A percentile compares a stretch with the other conserved stretches of the same genome.
phyloP scores from a whole-genome alignment of 805 yeast species.

The Yarrowia alimentaria region DNA sequence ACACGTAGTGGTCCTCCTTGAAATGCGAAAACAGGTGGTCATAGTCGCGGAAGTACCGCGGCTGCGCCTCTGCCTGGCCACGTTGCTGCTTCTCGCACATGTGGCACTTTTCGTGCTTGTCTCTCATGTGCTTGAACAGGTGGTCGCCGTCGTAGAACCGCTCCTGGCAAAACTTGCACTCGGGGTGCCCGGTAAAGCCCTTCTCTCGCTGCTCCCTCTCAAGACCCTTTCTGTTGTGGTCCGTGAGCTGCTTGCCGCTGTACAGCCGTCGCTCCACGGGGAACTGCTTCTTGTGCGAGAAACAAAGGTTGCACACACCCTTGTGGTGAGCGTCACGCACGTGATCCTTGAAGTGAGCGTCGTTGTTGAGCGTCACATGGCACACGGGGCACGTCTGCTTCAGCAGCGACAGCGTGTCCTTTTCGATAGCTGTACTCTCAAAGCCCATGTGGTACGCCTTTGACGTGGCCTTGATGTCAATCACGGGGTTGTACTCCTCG shows the following conservation, averaged over 20 bases:
- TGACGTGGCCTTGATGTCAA: slow-evolving; percentile 45
- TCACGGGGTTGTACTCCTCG: slow-evolving; percentile 37
- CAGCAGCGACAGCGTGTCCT: slow-evolving; percentile 52
- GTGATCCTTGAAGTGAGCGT: slow-evolving; percentile 65
- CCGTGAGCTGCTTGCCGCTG: slow-evolving; percentile 58
- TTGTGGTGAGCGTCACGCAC: slow-evolving; percentile 66
- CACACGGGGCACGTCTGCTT: slow-evolving; percentile 56
- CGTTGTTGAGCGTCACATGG: slow-evolving; percentile 45
- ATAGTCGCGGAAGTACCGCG: slow-evolving; percentile 77
- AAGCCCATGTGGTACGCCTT: slow-evolving; percentile 52
- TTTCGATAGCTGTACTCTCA: slow-evolving; percentile 51
- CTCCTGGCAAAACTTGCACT: slow-evolving; percentile 75
- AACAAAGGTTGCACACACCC: slow-evolving; percentile 72
- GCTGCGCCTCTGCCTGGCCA: slow-evolving; percentile 48
- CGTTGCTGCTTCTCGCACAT: slow-evolving; percentile 65
- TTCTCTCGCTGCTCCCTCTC: slow-evolving; percentile 51
- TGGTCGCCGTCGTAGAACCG: slow-evolving; percentile 90
- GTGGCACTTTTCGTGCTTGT: slow-evolving; percentile 82
- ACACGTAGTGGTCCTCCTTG: slow-evolving; percentile 65
- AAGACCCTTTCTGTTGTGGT: slow-evolving; percentile 69
- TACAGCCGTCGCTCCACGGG: slow-evolving; percentile 65
- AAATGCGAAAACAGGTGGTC: slow-evolving; percentile 75
- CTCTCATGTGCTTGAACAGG: slow-evolving; percentile 74
- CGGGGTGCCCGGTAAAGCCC: slow-evolving; percentile 88
- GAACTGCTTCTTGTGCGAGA: slow-evolving; percentile 72